A percentile compares a stretch with the other conserved stretches of the same genome.
These are phyloP conservation scores for Oryza officinalis DNA, from an alignment of 176 grass and related monocot genomes.

Conservation along the genomic window DNA sequence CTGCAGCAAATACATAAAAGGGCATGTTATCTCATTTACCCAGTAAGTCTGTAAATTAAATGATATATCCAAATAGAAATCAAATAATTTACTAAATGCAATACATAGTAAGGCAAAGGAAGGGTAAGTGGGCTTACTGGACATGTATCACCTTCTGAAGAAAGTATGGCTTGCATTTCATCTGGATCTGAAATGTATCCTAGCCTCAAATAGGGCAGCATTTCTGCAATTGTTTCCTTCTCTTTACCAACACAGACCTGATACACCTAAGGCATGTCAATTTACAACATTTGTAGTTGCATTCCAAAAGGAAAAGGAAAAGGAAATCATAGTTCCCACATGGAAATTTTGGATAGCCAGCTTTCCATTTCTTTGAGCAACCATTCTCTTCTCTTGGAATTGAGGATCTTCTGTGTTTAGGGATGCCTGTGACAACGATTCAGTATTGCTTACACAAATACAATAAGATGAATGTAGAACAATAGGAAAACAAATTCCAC, in stretches of 20 bases:
- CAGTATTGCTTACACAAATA: constrained; percentile 32
- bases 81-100: constrained; percentile 19
- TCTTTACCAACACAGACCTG: constrained; percentile 82
- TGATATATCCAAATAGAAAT: constrained; percentile 1
- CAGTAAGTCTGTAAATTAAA: constrained; percentile 10
- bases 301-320: constrained; percentile 27
- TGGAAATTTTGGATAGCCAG: constrained; percentile 92
- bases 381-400: constrained; percentile 98
- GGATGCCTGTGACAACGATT: constrained; percentile 69
- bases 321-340: constrained; percentile 46
- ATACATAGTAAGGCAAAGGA: not conserved
- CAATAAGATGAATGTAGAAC: not conserved
- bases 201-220: constrained; percentile 86
- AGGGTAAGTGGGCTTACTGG: constrained; percentile 52
- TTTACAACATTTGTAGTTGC: constrained; percentile 30
- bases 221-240: constrained; percentile 90
- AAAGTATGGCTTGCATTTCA: constrained; percentile 90
- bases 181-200: constrained; percentile 91
- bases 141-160: constrained; percentile 93
- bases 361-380: constrained; percentile 97
- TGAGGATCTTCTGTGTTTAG: constrained; percentile 97
- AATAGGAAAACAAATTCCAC: constrained; percentile 39
- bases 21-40: not conserved
- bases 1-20: not conserved
- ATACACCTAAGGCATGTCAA: constrained; percentile 37